Base-by-base conservation (phyloP, 331 rosid species). In the Saraca asoca region DNA sequence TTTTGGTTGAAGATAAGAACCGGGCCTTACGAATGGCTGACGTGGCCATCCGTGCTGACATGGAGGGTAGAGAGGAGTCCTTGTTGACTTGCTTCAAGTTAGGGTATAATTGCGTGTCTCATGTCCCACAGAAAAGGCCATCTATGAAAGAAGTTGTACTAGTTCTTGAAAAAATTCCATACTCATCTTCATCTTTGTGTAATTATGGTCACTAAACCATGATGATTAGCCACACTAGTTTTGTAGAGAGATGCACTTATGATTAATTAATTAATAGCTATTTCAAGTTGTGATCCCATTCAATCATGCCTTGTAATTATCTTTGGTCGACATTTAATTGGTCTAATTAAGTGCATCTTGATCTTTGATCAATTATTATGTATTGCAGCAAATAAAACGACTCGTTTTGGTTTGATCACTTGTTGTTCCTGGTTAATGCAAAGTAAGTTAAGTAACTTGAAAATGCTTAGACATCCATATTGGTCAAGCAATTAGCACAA, bases 31-130 rank as follows among this genome's bases (percentile, higher is more conserved):
- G 90, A 38, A 88, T 90, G 96, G 95, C 87, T 62, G 99, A 94
- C 0, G 71, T 79, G 81, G 81, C 91, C 0, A 86, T 94, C 9
- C 81, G 99, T 7, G 83, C 76, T 51, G 99, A 90, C 42, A 57
- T 94, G 92, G 99, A 88, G 68, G 97, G 97, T 0, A 90, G 78
- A 61, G 97, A 94, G 51, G 99, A 94, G 58, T 78, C 83, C 15
- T 34, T 94, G 52, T 58, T 90, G 80, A 73, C 76, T 7, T 83
- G 77, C 51, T 94, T 94, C 77, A 94, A 85, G 78, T 74, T 94
- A 74, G 99, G 97, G 44, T 83, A 90, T 43, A 75, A 75, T 77
- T 94, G 99, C 69, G 95, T 78, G 13, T 81, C 95, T 46, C 83
- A 83, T 2, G 70, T 80, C 38, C 96, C 99, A n/a, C 90, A 83